Percentiles rank a stretch among this genome's conserved stretches.
phyloP scores from a whole-genome alignment of 2,329 filamentous ascomycete species.

The Rhinocladiella similis region DNA sequence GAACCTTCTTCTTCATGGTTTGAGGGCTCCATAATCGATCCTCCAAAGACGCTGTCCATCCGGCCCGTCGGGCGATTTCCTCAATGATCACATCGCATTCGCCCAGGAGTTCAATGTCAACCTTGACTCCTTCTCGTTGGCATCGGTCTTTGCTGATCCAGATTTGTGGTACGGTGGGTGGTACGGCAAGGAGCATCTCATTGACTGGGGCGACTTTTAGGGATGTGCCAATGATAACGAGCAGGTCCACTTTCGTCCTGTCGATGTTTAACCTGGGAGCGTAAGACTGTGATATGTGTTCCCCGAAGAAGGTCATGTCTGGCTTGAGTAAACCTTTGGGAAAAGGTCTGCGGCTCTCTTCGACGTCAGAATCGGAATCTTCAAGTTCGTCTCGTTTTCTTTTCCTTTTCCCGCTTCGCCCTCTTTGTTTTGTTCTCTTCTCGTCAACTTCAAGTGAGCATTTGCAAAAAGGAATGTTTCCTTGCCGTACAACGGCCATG shows the following conservation, averaged over 20 bases:
- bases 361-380: slow-evolving; percentile 49
- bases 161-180: slow-evolving; percentile 79
- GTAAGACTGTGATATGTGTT: slow-evolving; percentile 82
- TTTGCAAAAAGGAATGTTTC: slow-evolving; percentile 71
- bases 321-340: slow-evolving; percentile 70
- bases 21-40: slow-evolving; percentile 16
- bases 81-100: slow-evolving; percentile 89
- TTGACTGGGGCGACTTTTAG: slow-evolving; percentile 95
- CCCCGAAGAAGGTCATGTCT: slow-evolving; percentile 97
- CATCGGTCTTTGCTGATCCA: slow-evolving; percentile 59
- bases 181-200: slow-evolving; percentile 81
- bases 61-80: slow-evolving; percentile 78
- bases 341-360: slow-evolving; percentile 59
- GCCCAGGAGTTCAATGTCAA: slow-evolving; percentile 94
- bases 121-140: slow-evolving; percentile 71
- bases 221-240: slow-evolving; percentile 93
- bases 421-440: slow-evolving; percentile 4
- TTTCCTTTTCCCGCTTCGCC: slow-evolving; percentile 22
- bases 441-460: slow-evolving; percentile 19
- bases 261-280: slow-evolving; percentile 78
- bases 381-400: slow-evolving; percentile 29
- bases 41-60: slow-evolving; percentile 57
- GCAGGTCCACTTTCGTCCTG: slow-evolving; percentile 76
- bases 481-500: slow-evolving; percentile 74
- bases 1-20: background rate